These are phyloP conservation scores for Teratosphaeria pseudoeucalypti DNA, from an alignment of 2,329 filamentous ascomycete genomes.

Conservation along the genomic window DNA sequence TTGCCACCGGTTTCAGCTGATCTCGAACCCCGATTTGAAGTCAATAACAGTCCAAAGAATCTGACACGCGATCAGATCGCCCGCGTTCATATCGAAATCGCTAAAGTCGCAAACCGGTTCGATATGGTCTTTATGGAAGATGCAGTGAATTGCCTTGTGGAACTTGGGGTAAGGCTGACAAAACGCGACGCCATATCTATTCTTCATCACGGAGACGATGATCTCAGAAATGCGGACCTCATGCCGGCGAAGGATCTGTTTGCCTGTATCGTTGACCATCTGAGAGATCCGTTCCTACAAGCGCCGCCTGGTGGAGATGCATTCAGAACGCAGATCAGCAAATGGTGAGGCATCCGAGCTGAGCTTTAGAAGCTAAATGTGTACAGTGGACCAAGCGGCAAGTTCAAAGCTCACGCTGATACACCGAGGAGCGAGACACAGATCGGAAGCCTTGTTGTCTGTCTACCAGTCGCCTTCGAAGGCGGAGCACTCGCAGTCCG, in stretches of 20 bases:
- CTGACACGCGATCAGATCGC: not conserved
- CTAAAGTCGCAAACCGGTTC: not conserved
- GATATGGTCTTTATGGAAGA: not conserved
- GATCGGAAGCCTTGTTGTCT: slow-evolving; percentile 17
- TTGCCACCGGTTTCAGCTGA: slow-evolving; percentile 1
- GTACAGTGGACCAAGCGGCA: slow-evolving; percentile 11
- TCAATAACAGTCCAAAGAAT: not conserved
- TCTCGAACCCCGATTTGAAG: not conserved
- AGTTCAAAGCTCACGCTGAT: slow-evolving; percentile 20
- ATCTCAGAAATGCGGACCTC: not conserved
- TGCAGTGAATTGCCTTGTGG: not conserved
- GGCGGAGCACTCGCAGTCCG: slow-evolving; percentile 37
- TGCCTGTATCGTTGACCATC: not conserved
- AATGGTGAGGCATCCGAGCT: slow-evolving; percentile 28
- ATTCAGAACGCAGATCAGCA: not conserved
- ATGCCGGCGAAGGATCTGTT: not conserved
- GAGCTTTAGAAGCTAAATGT: slow-evolving; percentile 51
- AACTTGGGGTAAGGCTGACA: not conserved
- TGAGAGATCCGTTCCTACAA: not conserved
- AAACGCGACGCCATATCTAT: not conserved
- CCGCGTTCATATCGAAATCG: not conserved
- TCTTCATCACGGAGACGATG: not conserved
- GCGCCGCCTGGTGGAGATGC: not conserved
- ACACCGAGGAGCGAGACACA: slow-evolving; percentile 17
- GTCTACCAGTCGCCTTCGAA: slow-evolving; percentile 9